Evolutionary conservation across 768 basidiomycete species (phyloP).

Genomic region (Leucosporidium scottii): DNA sequence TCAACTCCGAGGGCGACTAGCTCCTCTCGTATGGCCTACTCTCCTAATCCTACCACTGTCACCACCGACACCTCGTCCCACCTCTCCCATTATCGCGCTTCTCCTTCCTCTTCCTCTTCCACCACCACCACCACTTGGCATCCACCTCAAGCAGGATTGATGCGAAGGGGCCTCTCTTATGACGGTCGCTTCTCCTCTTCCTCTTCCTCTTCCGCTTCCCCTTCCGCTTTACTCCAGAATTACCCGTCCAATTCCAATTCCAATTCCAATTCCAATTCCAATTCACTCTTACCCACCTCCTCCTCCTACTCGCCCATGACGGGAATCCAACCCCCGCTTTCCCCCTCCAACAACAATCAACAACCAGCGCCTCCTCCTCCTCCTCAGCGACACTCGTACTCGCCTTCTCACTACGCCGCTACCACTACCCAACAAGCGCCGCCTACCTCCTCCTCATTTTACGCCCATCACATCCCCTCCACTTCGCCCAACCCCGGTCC

Average conservation of each 20-base stretch:
- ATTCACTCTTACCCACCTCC: conserved; percentile 16
- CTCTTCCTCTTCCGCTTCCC: not conserved
- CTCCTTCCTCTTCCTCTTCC: not conserved
- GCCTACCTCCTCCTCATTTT: conserved; percentile 12
- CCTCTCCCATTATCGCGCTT: not conserved
- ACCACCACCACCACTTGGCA: too few species aligned
- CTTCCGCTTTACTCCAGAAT: too few species aligned
- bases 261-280: too few species aligned
- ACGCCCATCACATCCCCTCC: conserved; percentile 26
- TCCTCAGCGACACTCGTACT: not conserved
- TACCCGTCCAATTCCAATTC: too few species aligned
- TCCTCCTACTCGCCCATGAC: conserved; percentile 10
- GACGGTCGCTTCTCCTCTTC: conserved; percentile 2
- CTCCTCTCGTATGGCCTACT: conserved; percentile 16
- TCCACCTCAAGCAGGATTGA: not conserved
- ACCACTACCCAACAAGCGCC: not conserved
- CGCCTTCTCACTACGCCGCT: conserved; percentile 21
- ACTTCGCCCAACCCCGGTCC: not conserved
- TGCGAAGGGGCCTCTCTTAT: conserved; percentile 16
- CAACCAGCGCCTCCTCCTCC: not conserved
- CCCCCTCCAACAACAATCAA: not conserved
- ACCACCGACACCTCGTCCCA: not conserved
- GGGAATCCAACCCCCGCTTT: not conserved
- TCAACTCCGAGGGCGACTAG: not conserved
- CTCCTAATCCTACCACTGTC: conserved; percentile 3